Base-by-base conservation (phyloP, 2,329 filamentous ascomycete genomes). In the Ophiostoma montium region DNA sequence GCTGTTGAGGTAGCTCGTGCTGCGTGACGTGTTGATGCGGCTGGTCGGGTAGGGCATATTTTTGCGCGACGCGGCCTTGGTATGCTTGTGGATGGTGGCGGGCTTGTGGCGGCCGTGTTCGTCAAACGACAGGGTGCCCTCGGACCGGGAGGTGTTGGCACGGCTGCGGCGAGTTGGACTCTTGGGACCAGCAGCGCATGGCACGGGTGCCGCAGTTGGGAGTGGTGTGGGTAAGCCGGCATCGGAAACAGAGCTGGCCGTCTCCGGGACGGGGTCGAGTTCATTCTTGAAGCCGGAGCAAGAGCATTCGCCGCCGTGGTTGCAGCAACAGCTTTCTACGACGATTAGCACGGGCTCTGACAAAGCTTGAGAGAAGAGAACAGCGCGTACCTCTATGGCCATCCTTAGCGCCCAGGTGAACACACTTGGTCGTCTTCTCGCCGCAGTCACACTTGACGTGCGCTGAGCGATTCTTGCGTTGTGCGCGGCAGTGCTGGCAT, bases 361-460 rank as follows among this genome's bases (percentile, higher is more conserved):
- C 12, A 33, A 10, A 13, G 16, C 12, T 30, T 47, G 12, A 12
- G 21, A 11, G 39, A 9, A 4, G 21, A 30, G n/a, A 18, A 13
- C 16, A 19, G 30, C 3, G 58, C 74, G 74, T 64, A 78, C 71
- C 76, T 67, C 70, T 72, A 63, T 78, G 75, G 55, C 75, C 75
- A 46, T 78, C 74, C 48, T 76, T 59, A 33, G 70, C 70, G 47
- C 71, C 70, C 60, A 80, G 57, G 62, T 82, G 76, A 52, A 73
- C 67, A 64, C 78, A 82, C 63, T 78, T 78, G 70, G 84, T 83
- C 54, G 81, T 80, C 75, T 94, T 95, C 67, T 94, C 86, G 64
- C 87, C 89, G 67, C 92, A 98, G 67, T 96, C 89, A 70, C 92
- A 98, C 67, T 92, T 94, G 62, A 92, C 79, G 67, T 96, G 92